These are phyloP conservation scores for Talaromyces trachyspermus DNA, from an alignment of 495 filamentous ascomycete species.

Conservation along the genomic window DNA sequence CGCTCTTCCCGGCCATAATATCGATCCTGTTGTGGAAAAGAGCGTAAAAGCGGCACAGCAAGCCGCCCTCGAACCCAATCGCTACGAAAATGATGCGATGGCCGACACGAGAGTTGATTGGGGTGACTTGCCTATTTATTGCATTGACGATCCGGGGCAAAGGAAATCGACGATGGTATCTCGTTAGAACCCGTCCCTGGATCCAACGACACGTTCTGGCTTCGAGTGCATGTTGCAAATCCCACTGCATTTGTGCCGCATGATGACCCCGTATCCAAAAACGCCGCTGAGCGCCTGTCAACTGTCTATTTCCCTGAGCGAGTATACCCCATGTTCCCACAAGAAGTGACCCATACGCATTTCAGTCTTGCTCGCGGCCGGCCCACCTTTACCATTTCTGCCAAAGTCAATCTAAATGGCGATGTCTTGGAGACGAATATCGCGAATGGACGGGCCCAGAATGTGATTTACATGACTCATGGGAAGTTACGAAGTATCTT, in stretches of 20 bases:
- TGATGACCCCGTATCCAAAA: conserved; percentile 49
- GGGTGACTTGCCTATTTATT: conserved; percentile 65
- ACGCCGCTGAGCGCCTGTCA: conserved; percentile 55
- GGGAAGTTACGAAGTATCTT: conserved; percentile 44
- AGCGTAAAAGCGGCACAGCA: conserved; percentile 28
- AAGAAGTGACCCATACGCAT: conserved; percentile 42
- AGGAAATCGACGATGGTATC: conserved; percentile 85
- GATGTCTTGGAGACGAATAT: conserved; percentile 64
- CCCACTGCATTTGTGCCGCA: conserved; percentile 72
- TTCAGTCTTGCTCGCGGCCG: conserved; percentile 64
- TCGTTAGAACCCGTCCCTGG: conserved; percentile 62
- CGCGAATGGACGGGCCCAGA: conserved; percentile 57
- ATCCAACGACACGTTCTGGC: conserved; percentile 58
- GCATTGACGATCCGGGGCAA: conserved; percentile 67
- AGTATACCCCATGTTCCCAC: conserved; percentile 67
- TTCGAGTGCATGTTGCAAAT: conserved; percentile 89
- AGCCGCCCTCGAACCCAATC: background rate
- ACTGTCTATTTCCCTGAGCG: conserved; percentile 72
- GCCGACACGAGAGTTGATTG: conserved; percentile 60
- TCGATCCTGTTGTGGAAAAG: conserved; percentile 26
- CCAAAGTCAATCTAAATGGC: conserved; percentile 58
- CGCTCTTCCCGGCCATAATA: conserved; percentile 49
- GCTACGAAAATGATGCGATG: conserved; percentile 43
- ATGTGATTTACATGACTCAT: conserved; percentile 70
- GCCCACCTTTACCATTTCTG: conserved; percentile 76